Conservation (phyloP, 495 filamentous ascomycete genomes). For the Hypoxylon lienhwacheense region DNA sequence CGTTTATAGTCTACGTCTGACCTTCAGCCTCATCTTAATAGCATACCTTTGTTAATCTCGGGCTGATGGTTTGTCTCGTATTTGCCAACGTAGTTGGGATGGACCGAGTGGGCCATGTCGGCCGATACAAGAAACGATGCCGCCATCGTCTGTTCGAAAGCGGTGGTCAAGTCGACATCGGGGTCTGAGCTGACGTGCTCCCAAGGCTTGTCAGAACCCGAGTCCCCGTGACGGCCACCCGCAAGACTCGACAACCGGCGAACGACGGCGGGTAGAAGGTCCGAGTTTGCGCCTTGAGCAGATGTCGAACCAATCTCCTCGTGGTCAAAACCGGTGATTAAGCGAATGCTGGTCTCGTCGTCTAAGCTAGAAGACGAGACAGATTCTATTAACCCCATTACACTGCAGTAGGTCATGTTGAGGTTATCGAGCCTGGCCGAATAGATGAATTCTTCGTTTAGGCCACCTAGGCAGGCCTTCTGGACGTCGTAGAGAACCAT, state of each 20-base stretch:
- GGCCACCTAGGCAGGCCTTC: constrained; percentile 80
- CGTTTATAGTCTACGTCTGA: not conserved
- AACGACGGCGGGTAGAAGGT: constrained; percentile 84
- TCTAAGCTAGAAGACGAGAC: constrained; percentile 61
- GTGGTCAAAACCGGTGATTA: constrained; percentile 94
- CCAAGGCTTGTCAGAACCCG: constrained; percentile 53
- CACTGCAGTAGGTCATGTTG: constrained; percentile 89
- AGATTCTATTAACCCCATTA: constrained; percentile 78
- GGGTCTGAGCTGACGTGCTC: constrained; percentile 54
- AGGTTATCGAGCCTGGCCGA: constrained; percentile 92
- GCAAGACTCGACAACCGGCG: constrained; percentile 83
- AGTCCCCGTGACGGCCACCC: constrained; percentile 44
- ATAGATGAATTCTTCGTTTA: constrained; percentile 93
- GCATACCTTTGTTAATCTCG: constrained; percentile 76
- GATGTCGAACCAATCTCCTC: constrained; percentile 93
- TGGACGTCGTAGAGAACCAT: constrained; percentile 95
- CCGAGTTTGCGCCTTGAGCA: constrained; percentile 92
- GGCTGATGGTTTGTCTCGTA: constrained; percentile 90
- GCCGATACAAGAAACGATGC: constrained; percentile 95
- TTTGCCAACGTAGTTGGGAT: constrained; percentile 91
- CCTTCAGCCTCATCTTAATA: not conserved
- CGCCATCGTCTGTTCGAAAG: constrained; percentile 89
- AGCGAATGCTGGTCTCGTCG: constrained; percentile 76
- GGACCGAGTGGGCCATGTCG: constrained; percentile 94
- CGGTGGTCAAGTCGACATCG: constrained; percentile 63